These are phyloP conservation scores for Trichoderma sp. DNA, from an alignment of 2,329 filamentous ascomycete species.

Conservation along the genomic window DNA sequence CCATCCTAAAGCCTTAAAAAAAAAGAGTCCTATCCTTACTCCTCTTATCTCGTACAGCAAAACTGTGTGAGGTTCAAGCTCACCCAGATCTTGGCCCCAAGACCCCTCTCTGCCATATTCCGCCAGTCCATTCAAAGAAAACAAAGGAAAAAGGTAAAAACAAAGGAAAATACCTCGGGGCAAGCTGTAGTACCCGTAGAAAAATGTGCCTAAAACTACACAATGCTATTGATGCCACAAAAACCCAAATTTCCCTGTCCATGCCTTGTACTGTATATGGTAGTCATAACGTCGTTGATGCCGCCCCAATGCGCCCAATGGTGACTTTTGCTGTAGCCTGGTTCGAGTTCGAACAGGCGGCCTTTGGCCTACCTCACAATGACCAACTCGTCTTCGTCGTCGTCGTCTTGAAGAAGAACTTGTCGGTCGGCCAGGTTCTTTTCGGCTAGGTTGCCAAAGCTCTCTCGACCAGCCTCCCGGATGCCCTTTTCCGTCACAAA, in stretches of 20 bases:
- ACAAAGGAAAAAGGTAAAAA: neutral
- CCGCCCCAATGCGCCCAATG: neutral
- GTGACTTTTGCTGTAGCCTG: neutral
- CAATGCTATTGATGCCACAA: conserved; percentile 13
- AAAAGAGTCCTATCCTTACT: neutral
- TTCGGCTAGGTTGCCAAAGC: conserved; percentile 55
- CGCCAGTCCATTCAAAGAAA: neutral
- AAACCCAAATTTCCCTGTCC: neutral
- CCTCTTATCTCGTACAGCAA: neutral
- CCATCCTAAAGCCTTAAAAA: neutral
- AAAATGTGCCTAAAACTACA: neutral
- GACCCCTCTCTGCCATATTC: neutral
- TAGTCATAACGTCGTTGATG: conserved; percentile 18
- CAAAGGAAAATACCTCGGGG: neutral
- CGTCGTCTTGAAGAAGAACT: conserved; percentile 44
- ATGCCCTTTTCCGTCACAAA: conserved; percentile 79
- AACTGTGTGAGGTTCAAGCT: neutral
- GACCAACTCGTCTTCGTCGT: conserved; percentile 53
- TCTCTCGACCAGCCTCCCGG: conserved; percentile 73
- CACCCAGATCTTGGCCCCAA: neutral
- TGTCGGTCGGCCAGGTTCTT: conserved; percentile 44
- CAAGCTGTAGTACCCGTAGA: neutral
- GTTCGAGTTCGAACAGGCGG: neutral
- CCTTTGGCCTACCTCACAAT: conserved; percentile 40
- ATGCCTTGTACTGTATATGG: conserved; percentile 9